phyloP scores from a whole-genome alignment of 805 yeast species.

The Sugiyamaella americana region DNA sequence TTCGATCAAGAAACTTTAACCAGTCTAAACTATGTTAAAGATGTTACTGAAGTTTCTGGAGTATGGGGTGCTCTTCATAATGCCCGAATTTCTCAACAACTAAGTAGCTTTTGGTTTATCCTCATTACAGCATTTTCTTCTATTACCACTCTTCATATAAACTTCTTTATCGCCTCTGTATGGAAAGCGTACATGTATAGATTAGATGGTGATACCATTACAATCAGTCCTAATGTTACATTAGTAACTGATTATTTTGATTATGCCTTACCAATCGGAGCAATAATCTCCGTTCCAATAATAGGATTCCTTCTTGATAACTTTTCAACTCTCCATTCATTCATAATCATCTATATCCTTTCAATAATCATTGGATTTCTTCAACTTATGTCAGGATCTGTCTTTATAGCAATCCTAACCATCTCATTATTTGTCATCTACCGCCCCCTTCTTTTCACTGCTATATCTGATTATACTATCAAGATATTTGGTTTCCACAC shows the following conservation, averaged over 20 bases:
- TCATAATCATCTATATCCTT: conserved; percentile 45
- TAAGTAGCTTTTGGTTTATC: conserved; percentile 63
- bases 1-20: conserved; percentile 4
- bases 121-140: conserved; percentile 75
- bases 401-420: conserved; percentile 54
- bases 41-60: conserved; percentile 35
- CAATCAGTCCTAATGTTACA: conserved; percentile 40
- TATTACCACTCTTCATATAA: conserved; percentile 84
- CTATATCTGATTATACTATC: conserved; percentile 85
- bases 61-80: conserved; percentile 79
- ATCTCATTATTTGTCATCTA: conserved; percentile 68
- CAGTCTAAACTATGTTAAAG: conserved; percentile 10
- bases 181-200: conserved; percentile 75
- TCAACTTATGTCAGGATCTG: conserved; percentile 51
- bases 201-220: conserved; percentile 36
- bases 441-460: conserved; percentile 89
- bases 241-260: conserved; percentile 71
- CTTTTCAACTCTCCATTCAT: conserved; percentile 52
- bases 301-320: conserved; percentile 78
- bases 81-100: conserved; percentile 40
- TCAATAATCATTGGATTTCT: conserved; percentile 63
- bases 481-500: conserved; percentile 90
- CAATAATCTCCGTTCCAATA: conserved; percentile 78
- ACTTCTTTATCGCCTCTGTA: conserved; percentile 88
- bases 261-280: conserved; percentile 82